Conservation (phyloP, 2,329 filamentous ascomycete genomes). For the Trichoderma guizhouense region DNA sequence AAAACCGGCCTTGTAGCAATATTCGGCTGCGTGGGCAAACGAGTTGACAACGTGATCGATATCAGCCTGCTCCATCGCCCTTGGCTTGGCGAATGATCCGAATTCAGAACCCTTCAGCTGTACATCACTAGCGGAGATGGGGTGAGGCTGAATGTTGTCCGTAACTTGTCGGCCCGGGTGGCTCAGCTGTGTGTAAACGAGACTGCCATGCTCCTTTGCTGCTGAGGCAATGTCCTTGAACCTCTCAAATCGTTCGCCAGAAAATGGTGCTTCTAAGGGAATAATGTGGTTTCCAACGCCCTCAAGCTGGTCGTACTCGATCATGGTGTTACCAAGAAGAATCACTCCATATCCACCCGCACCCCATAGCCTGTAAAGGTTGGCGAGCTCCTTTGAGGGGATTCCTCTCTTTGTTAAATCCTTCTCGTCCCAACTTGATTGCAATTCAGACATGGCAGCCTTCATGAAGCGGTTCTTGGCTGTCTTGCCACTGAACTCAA, state of each 20-base stretch:
- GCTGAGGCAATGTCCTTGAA: constrained; percentile 55
- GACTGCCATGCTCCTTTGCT: constrained; percentile 55
- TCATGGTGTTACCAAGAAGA: constrained; percentile 62
- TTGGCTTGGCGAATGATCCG: constrained; percentile 45
- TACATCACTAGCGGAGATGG: constrained; percentile 41
- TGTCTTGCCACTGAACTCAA: constrained; percentile 50
- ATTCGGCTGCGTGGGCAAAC: constrained; percentile 61
- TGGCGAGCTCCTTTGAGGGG: constrained; percentile 40
- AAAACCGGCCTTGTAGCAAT: constrained; percentile 59
- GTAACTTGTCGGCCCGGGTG: constrained; percentile 49
- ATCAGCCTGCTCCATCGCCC: constrained; percentile 50
- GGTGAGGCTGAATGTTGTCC: constrained; percentile 28
- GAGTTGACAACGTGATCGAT: constrained; percentile 56
- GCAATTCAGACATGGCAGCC: constrained; percentile 62
- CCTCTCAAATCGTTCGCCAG: constrained; percentile 58
- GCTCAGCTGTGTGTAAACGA: constrained; percentile 59
- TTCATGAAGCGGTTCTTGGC: constrained; percentile 66
- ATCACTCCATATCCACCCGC: constrained; percentile 55
- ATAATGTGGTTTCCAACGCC: constrained; percentile 58
- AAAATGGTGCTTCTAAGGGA: constrained; percentile 46
- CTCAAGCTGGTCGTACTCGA: constrained; percentile 58
- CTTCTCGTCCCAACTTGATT: constrained; percentile 58
- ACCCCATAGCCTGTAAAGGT: constrained; percentile 59
- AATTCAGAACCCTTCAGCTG: constrained; percentile 28
- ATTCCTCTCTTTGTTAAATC: constrained; percentile 47